Base-by-base conservation (phyloP, 2,329 filamentous ascomycete genomes). In the Ceratocystis harringtonii region DNA sequence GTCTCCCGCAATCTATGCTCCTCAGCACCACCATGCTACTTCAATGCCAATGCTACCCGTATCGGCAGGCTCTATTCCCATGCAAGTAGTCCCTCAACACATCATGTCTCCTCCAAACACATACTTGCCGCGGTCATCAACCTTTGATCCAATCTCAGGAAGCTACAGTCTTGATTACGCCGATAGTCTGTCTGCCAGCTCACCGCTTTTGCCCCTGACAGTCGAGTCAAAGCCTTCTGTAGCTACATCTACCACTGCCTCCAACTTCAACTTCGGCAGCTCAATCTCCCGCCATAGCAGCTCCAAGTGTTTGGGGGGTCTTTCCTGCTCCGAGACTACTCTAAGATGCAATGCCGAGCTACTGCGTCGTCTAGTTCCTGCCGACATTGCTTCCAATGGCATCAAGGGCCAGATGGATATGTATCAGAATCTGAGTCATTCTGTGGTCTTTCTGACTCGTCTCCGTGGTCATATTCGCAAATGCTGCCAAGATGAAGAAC, bases 401-500 rank as follows among this genome's bases (percentile, higher is more conserved):
- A 58, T 32, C 3, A 58, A 32, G 12, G 25, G 15, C 55, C 55
- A 58, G 15, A n/a, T 58, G 28, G 55, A 36, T 10, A 58, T 58
- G 55, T 58, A 58, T 30, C 55, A 58, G 28, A 30, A 30, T 2
- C 55, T 58, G 25, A 58, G n/a, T 25, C 55, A 36, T 19, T 8
- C 55, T 1, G 55, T 58, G 15, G 28, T 5, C 55, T 58, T 7
- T n/a, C n/a, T 58, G 55, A 32, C 55, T 17, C 55, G 25, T 58
- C 55, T 58, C 28, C 55, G 55, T 15, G 25, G 55, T 3, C 55
- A 58, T 19, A 30, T 58, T 12, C 25, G 55, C 25, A 58, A 8
- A 19, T 58, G 55, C 55, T 58, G 55, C 55, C 55, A 58, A 30
- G 28, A 58, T 58, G 55, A 48, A 52, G n/a, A 45, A 17, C 44